phyloP scores from a whole-genome alignment of 257 asterid species.

The Mentha longifolia region DNA sequence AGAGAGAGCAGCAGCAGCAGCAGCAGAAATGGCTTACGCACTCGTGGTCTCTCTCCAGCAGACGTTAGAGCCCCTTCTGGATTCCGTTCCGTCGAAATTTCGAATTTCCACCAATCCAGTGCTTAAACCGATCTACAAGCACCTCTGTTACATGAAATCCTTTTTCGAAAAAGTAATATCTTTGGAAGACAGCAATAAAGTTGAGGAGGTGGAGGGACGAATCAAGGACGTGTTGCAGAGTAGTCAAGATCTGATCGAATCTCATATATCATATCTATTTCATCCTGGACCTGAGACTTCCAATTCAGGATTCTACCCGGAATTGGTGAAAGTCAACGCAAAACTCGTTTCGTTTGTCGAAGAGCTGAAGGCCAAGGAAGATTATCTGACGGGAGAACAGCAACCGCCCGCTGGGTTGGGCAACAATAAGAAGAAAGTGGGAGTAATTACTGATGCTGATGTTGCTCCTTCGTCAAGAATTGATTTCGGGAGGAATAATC shows the following conservation, averaged over 20 bases:
- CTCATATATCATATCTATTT: not conserved
- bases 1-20: too few species aligned
- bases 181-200: not conserved
- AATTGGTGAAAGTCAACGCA: not conserved
- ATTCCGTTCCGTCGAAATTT: not conserved
- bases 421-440: too few species aligned
- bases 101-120: not conserved
- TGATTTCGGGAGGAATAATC: not conserved
- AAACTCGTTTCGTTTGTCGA: not conserved
- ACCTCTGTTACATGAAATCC: not conserved
- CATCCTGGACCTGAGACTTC: not conserved
- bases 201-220: not conserved
- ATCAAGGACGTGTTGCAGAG: not conserved
- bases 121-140: not conserved
- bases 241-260: slow-evolving; percentile 9
- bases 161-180: not conserved
- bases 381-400: not conserved
- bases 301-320: not conserved
- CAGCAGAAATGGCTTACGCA: slow-evolving; percentile 15
- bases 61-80: not conserved
- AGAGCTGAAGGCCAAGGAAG: not conserved
- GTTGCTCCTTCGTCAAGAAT: too few species aligned
- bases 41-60: slow-evolving; percentile 4
- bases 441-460: too few species aligned
- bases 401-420: too few species aligned